Base-by-base conservation (phyloP, 345 rosid species). In the Eucalyptus polybractea region DNA sequence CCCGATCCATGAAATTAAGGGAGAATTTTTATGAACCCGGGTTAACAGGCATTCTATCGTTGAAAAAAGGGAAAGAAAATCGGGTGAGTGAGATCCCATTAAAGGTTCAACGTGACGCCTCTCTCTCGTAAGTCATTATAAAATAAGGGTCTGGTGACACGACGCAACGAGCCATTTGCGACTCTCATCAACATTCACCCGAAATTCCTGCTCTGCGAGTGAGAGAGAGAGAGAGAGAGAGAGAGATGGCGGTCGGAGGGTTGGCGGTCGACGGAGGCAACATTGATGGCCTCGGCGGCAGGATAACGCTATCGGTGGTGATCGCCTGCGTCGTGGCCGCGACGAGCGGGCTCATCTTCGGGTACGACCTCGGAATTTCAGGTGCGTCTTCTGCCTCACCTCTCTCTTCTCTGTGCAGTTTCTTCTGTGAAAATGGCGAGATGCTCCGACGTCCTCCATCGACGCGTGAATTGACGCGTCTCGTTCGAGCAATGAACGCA, bases 311-410 rank as follows among this genome's bases (percentile, higher is more conserved):
- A n/a, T 91, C 94, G 37, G 95, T 97, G 89, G 93, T 93, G 88
- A 88, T 94, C 93, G 94, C 95, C 53, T 95, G 99, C 92, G 72
- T 96, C 89, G 97, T 97, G 11, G 99, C 96, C 49, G 98, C 97
- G 5, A 91, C 97, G 15, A 91, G 97, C 53, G 98, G 97, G 87
- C 98, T 97, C 90, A 94, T 97, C 29, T 97, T 95, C 91, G 99
- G 98, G 16, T 97, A 95, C 89, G 97, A 96, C 90, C 94, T 96
- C 45, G 98, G 99, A 87, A 95, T 96, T 91, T 95, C 98, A 92
- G 98, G 98, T 94, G 33, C 40, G 83, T 16, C 31, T 53, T 9
- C 54, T 49, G 37, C 44, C 4, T 8, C 3, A 21, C 13, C 7
- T 56, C 27, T 56, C 12, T 56, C 62, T 56, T 24, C 62, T 56